Conservation (phyloP, 176 grass and related monocot genomes). For the Alopecurus myosuroides region DNA sequence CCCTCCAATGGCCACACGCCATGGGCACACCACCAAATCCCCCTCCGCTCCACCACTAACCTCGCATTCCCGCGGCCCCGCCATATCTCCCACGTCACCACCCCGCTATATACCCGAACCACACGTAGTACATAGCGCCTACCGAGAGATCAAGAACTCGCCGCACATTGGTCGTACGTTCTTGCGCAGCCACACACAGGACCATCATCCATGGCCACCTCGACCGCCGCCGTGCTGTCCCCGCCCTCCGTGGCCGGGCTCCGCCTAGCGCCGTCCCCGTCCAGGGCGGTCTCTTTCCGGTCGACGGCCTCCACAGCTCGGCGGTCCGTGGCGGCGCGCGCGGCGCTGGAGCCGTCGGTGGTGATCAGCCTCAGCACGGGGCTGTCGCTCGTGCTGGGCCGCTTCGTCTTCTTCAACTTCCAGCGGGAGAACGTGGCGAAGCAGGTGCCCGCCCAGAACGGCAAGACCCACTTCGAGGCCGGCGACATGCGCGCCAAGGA, state of each 20-base stretch:
- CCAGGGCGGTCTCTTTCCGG: neutral
- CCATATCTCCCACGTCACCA: slow-evolving; percentile 40
- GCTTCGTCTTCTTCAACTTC: slow-evolving; percentile 99
- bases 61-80: slow-evolving; percentile 6
- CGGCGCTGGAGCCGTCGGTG: slow-evolving; percentile 79
- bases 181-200: neutral
- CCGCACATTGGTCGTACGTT: neutral
- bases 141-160: neutral
- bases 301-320: neutral
- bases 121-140: neutral
- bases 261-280: slow-evolving; percentile 40
- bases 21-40: slow-evolving; percentile 28
- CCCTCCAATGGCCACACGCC: slow-evolving; percentile 50
- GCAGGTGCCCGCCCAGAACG: slow-evolving; percentile 95
- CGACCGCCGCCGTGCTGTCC: slow-evolving; percentile 43
- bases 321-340: slow-evolving; percentile 38
- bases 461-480: slow-evolving; percentile 92
- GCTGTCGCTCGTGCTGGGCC: slow-evolving; percentile 88
- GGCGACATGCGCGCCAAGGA: slow-evolving; percentile 93
- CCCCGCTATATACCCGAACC: slow-evolving; percentile 26
- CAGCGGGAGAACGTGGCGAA: slow-evolving; percentile 99
- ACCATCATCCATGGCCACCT: slow-evolving; percentile 32
- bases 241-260: slow-evolving; percentile 44
- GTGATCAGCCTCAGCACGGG: slow-evolving; percentile 99
- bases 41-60: slow-evolving; percentile 24